phyloP scores from a whole-genome alignment of 176 grass and related monocot genomes.

The Carex myosuroides region DNA sequence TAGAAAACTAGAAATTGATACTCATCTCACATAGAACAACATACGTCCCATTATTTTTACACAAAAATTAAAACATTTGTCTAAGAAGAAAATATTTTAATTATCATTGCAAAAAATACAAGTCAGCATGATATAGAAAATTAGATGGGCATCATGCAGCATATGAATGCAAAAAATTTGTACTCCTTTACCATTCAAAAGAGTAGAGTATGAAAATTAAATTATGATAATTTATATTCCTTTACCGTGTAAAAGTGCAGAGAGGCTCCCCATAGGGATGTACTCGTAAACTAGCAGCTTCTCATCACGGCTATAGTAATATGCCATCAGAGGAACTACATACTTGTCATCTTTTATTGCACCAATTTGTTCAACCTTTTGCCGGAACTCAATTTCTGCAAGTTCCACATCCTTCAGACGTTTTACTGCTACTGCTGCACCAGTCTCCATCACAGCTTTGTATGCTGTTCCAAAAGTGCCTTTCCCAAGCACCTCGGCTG shows the following conservation, averaged over 20 bases:
- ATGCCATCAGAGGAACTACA: conserved; percentile 82
- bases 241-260: conserved; percentile 88
- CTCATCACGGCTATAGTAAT: conserved; percentile 96
- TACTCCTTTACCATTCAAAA: not conserved
- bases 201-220: not conserved
- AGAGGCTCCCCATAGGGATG: conserved; percentile 95
- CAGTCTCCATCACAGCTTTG: conserved; percentile 94
- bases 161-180: not conserved
- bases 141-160: not conserved
- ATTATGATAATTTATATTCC: not conserved
- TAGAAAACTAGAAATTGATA: not conserved
- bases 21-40: not conserved
- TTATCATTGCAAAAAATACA: not conserved
- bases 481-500: conserved; percentile 86
- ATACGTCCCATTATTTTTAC: not conserved
- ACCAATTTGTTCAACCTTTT: conserved; percentile 81
- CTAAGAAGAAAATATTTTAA: not conserved
- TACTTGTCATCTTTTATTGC: conserved; percentile 63
- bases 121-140: not conserved
- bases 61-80: not conserved
- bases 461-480: conserved; percentile 98
- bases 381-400: conserved; percentile 70
- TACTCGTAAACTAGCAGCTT: conserved; percentile 98
- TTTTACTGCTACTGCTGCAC: conserved; percentile 79
- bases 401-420: conserved; percentile 92